Conservation (phyloP, 2,329 filamentous ascomycete species). For the Fusarium albosuccineum region DNA sequence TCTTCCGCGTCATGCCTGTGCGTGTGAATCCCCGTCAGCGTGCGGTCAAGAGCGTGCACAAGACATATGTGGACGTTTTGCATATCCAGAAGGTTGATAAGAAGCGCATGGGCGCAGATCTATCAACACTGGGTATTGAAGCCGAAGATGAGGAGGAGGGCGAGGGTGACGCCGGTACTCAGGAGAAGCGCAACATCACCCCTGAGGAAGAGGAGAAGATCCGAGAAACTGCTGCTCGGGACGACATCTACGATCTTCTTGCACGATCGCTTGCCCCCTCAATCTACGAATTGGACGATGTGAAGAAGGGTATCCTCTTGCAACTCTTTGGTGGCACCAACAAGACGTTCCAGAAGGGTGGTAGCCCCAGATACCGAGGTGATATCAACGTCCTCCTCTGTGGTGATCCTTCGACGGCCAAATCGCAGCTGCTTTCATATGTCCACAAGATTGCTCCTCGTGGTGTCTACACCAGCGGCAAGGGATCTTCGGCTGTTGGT, state of each 20-base stretch:
- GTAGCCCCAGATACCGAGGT: slow-evolving; percentile 93
- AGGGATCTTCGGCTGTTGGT: slow-evolving; percentile 85
- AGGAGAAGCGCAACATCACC: slow-evolving; percentile 85
- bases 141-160: slow-evolving; percentile 75
- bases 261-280: slow-evolving; percentile 92
- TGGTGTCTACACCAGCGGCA: slow-evolving; percentile 83
- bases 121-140: slow-evolving; percentile 82
- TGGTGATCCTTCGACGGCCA: slow-evolving; percentile 95
- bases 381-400: slow-evolving; percentile 98
- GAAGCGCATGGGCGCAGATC: slow-evolving; percentile 91
- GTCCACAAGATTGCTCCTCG: slow-evolving; percentile 98
- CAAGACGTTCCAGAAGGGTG: slow-evolving; percentile 97
- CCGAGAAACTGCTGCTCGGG: slow-evolving; percentile 79
- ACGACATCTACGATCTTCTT: slow-evolving; percentile 93
- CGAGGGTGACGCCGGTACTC: slow-evolving; percentile 77
- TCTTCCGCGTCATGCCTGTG: slow-evolving; percentile 95
- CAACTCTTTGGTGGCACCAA: slow-evolving; percentile 98
- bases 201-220: slow-evolving; percentile 93
- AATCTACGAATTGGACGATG: slow-evolving; percentile 97
- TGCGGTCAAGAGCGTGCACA: slow-evolving; percentile 94
- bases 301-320: slow-evolving; percentile 97
- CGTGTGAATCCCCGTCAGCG: slow-evolving; percentile 94
- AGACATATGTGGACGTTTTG: slow-evolving; percentile 95
- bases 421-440: slow-evolving; percentile 94
- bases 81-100: slow-evolving; percentile 98